Evolutionary conservation across 805 yeast genomes (phyloP).

Genomic region (Candida fluviatilis): DNA sequence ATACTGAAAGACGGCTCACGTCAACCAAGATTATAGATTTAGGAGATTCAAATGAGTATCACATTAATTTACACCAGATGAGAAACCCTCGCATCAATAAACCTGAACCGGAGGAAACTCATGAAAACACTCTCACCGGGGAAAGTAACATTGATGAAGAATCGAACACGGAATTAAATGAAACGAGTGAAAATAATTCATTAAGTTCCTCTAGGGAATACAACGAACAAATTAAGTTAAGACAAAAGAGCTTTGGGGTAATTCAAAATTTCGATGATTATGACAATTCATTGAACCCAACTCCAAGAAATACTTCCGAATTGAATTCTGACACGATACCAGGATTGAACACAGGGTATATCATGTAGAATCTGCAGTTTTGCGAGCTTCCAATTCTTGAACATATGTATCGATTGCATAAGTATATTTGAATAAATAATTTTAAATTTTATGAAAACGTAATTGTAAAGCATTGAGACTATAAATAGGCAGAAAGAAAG

Average conservation of each 20-base stretch:
- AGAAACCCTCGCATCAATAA: slow-evolving; percentile 26
- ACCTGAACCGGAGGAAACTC: slow-evolving; percentile 24
- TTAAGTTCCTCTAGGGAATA: background rate
- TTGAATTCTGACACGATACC: slow-evolving; percentile 6
- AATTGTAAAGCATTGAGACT: no score
- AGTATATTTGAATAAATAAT: background rate
- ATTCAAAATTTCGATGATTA: slow-evolving; percentile 2
- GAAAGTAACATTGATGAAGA: background rate
- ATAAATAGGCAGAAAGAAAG: background rate
- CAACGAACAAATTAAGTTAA: slow-evolving; percentile 1
- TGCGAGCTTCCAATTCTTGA: background rate
- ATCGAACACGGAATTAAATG: background rate
- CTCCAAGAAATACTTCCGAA: background rate
- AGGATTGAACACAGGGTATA: slow-evolving; percentile 15
- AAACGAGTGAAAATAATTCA: slow-evolving; percentile 1
- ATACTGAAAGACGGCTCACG: slow-evolving; percentile 16
- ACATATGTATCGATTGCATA: background rate
- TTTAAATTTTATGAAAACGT: no score
- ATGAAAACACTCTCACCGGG: no score
- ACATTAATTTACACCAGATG: slow-evolving; percentile 15
- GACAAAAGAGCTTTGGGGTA: slow-evolving; percentile 17
- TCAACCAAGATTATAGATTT: slow-evolving; percentile 21
- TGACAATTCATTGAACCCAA: background rate
- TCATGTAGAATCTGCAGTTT: slow-evolving; percentile 8
- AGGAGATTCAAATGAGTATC: slow-evolving; percentile 15